Conservation (phyloP, 2,329 filamentous ascomycete genomes). For the Fusarium heterosporum region DNA sequence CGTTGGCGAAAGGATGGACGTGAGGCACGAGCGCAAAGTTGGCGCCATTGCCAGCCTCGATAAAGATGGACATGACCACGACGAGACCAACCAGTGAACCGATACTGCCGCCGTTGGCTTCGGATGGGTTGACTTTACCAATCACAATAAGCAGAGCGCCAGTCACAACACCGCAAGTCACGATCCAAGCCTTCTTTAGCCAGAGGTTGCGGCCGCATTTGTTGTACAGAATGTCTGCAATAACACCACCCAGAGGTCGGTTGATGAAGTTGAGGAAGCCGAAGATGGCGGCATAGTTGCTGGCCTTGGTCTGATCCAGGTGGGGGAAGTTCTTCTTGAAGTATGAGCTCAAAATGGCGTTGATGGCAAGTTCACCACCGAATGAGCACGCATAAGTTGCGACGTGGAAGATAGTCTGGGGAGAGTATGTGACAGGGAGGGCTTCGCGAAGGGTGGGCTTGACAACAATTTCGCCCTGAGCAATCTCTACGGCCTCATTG, state of each 20-base stretch:
- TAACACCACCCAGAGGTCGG: slow-evolving; percentile 72
- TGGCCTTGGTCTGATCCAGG: slow-evolving; percentile 67
- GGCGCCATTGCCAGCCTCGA: slow-evolving; percentile 86
- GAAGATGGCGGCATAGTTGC: slow-evolving; percentile 77
- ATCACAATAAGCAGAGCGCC: slow-evolving; percentile 71
- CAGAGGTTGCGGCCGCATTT: slow-evolving; percentile 50
- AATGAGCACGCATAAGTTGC: slow-evolving; percentile 73
- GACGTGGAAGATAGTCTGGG: slow-evolving; percentile 67
- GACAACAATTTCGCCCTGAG: slow-evolving; percentile 63
- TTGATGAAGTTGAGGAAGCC: slow-evolving; percentile 78
- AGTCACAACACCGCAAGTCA: slow-evolving; percentile 66
- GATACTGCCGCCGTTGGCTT: slow-evolving; percentile 53
- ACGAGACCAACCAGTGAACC: slow-evolving; percentile 81
- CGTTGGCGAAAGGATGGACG: slow-evolving; percentile 85
- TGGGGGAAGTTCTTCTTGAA: slow-evolving; percentile 69
- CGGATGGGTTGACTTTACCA: slow-evolving; percentile 72
- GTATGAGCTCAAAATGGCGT: slow-evolving; percentile 69
- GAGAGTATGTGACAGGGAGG: slow-evolving; percentile 60
- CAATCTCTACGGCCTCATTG: slow-evolving; percentile 65
- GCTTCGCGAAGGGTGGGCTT: slow-evolving; percentile 67
- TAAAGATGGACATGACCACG: slow-evolving; percentile 81
- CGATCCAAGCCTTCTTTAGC: slow-evolving; percentile 61
- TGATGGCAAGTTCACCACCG: slow-evolving; percentile 71
- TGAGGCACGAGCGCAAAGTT: slow-evolving; percentile 91
- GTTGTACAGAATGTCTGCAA: slow-evolving; percentile 64